Conservation (phyloP, 192 early-diverging fungal genomes). For the Dissophora ornata region DNA sequence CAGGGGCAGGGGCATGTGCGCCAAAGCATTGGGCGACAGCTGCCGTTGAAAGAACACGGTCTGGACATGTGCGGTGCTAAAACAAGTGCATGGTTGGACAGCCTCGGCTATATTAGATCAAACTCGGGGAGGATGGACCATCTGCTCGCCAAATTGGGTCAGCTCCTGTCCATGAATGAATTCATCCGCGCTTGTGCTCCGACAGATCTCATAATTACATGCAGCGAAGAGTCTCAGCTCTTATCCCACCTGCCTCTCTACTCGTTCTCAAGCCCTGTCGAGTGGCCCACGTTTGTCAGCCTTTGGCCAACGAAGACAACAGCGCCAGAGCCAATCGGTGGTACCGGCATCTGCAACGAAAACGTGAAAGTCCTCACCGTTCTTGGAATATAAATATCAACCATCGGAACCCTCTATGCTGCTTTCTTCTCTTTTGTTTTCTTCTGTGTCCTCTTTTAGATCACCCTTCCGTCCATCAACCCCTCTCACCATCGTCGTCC, state of each 20-base stretch:
- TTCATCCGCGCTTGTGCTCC: not conserved
- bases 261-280: constrained; percentile 1
- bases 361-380: not conserved
- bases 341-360: no score
- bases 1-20: no score
- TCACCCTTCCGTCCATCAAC: not conserved
- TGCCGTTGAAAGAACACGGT: no score
- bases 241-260: not conserved
- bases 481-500: no score
- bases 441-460: not conserved
- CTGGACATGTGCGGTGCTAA: no score
- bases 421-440: not conserved
- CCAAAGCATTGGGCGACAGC: no score
- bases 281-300: not conserved
- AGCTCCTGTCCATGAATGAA: no score
- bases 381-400: not conserved
- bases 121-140: no score
- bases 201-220: not conserved
- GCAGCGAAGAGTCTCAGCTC: no score
- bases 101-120: no score
- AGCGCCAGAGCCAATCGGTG: not conserved
- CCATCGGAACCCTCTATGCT: not conserved
- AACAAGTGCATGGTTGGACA: no score
- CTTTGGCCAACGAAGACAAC: not conserved
- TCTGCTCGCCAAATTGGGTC: no score